Base-by-base conservation (phyloP, 2,329 filamentous ascomycete species). In the Furcasterigmium sp. region DNA sequence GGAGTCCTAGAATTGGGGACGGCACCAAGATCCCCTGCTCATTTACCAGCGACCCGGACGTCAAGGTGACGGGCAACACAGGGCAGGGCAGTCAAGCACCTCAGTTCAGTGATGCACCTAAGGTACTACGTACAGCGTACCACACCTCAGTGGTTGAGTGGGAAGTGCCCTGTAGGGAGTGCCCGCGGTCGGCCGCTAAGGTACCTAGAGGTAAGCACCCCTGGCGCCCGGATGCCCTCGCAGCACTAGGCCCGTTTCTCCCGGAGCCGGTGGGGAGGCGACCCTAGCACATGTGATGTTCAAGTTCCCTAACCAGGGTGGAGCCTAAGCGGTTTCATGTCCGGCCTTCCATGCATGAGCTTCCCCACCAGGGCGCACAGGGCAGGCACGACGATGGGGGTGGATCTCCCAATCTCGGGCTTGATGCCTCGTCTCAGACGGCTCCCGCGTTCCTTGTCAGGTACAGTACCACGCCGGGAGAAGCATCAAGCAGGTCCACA, bases 291-390 rank as follows among this genome's bases (percentile, higher is more conserved):
- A 15, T 32, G n/a, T n/a, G n/a, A n/a, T n/a, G n/a, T n/a, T 29
- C 37, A 46, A 39, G 30, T 23, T 39, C 36, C 41, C 40, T 44
- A 19, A 19, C 36, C 17, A 23, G 15, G 19, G 20, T 21, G 49
- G 43, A 49, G 51, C 52, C 53, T 52, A 53, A 54, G 52, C 52
- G 51, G 58, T 61, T 61, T 57, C 57, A 57, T 41, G 41, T 50
- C 46, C 56, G 58, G 48, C 57, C n/a, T 56, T 54, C 52, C 52
- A 50, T 54, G 57, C 58, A 57, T 50, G 52, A 53, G 53, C 51
- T 55, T 53, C 47, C 51, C 49, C 50, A n/a, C n/a, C n/a, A n/a
- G n/a, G n/a, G n/a, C n/a, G n/a, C n/a, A n/a, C n/a, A n/a, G n/a
- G n/a, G 23, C 23, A 26, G 23, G 7, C 7, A 26, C 23, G 7